A percentile compares a stretch with the other conserved stretches of the same genome.
phyloP scores from a whole-genome alignment of 495 filamentous ascomycete genomes.

The Penicillium canariense region DNA sequence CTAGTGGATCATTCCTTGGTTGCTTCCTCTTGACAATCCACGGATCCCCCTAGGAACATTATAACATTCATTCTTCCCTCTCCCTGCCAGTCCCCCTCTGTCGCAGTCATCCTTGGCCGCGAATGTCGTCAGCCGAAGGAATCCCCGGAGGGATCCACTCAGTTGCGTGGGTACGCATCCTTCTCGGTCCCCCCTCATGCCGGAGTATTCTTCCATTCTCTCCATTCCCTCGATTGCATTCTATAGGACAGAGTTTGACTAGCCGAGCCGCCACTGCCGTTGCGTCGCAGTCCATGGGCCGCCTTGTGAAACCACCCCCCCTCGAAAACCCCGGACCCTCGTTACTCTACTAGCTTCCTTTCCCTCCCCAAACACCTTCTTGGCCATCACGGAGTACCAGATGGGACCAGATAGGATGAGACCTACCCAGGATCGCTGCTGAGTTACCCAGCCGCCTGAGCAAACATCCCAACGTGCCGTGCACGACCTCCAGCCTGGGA shows the following conservation, averaged over 20 bases:
- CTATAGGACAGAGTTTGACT: conserved; percentile 19
- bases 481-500: neutral
- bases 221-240: conserved; percentile 2
- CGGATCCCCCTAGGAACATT: neutral
- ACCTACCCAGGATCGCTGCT: too few species aligned
- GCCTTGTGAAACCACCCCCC: conserved; percentile 17
- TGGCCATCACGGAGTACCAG: too few species aligned
- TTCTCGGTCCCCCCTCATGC: neutral
- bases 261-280: conserved; percentile 27
- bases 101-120: neutral
- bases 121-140: conserved; percentile 8
- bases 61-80: neutral
- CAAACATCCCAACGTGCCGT: conserved; percentile 8
- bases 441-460: conserved; percentile 17
- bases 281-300: conserved; percentile 9
- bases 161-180: conserved; percentile 9
- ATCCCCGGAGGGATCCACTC: neutral
- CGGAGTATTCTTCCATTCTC: neutral
- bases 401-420: too few species aligned
- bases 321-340: neutral
- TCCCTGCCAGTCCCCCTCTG: conserved; percentile 10
- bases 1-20: too few species aligned
- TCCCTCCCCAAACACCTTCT: too few species aligned
- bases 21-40: too few species aligned
- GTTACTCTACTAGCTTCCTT: too few species aligned